Base-by-base conservation (phyloP, 75 land plant genomes). In the Adiantum capillusveneris region DNA sequence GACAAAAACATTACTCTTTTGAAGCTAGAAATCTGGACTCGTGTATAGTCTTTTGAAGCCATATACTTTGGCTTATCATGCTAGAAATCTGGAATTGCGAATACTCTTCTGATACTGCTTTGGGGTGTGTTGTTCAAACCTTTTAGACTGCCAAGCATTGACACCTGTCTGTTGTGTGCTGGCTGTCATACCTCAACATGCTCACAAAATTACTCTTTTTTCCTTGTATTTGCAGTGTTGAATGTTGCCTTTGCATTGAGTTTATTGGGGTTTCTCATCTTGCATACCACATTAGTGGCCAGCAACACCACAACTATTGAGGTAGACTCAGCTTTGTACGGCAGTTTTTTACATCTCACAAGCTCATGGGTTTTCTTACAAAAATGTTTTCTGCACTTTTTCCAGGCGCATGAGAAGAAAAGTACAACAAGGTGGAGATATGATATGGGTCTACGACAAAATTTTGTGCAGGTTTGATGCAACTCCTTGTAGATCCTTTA, bases 181-280 rank as follows among this genome's bases (percentile, higher is more conserved):
- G 14, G 9, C 43, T 9, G 37, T 9, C 6, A 46, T 46, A 46
- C 13, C 17, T 18, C 14, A 17, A 2, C 14, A 14, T 46, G 14
- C 22, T 46, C 22, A 14, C 6, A 46, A 6, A 21, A 21, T 46
- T 21, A 6, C 22, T 21, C 22, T 46, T 6, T 2, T 46, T 57
- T 57, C 36, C 66, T 53, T 27, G 58, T 59, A 62, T 39, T 25
- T 78, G 69, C 84, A 88, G 93, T 88, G 62, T 63, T 88, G 29
- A 84, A 88, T 75, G 46, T 88, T 60, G 85, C 93, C 11, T 88
- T 88, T 70, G 72, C 81, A 2, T 60, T 84, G 59, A 88, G 93
- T 54, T 72, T 88, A 31, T 68, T 88, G 28, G 74, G 93, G n/a
- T 88, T 88, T 61, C 21, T 84, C 26, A 69, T 81, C 25, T 67